Percentiles rank a stretch among this genome's conserved stretches.
Conservation (phyloP, 2,329 filamentous ascomycete genomes). For the Ampelomyces quisqualis region DNA sequence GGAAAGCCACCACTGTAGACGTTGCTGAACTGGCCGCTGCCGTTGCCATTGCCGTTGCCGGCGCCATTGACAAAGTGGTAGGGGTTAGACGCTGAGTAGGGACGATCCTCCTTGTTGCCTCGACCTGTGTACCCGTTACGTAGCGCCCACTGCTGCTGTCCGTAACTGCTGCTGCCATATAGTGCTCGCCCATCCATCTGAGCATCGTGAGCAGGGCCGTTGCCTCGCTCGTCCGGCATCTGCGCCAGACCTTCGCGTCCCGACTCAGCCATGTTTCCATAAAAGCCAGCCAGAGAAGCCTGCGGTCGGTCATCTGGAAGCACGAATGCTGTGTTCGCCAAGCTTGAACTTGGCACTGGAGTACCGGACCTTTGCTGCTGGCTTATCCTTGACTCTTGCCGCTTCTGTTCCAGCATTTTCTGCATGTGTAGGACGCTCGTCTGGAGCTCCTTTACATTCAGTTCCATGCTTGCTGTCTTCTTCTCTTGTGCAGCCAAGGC, state of each 20-base stretch:
- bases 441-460: conserved; percentile 29
- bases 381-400: conserved; percentile 8
- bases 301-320: conserved; percentile 28
- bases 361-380: conserved; percentile 4
- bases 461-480: conserved; percentile 26
- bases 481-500: conserved; percentile 27
- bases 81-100: conserved; percentile 22
- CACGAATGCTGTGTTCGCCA: conserved; percentile 3
- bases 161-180: conserved; percentile 14
- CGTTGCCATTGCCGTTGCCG: not conserved
- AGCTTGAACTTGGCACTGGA: conserved; percentile 5
- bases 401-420: conserved; percentile 23
- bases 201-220: conserved; percentile 14
- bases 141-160: conserved; percentile 18
- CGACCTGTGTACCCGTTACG: conserved; percentile 16
- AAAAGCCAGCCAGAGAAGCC: conserved; percentile 22
- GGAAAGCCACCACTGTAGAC: conserved; percentile 23
- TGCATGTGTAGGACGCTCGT: conserved; percentile 28
- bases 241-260: conserved; percentile 12
- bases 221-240: conserved; percentile 13
- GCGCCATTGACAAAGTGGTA: conserved; percentile 18
- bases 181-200: conserved; percentile 17
- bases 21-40: conserved; percentile 15
- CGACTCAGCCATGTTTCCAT: conserved; percentile 15
- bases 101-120: conserved; percentile 26